Conservation (phyloP, 2,329 filamentous ascomycete genomes). For the Stromatinia cepivora region DNA sequence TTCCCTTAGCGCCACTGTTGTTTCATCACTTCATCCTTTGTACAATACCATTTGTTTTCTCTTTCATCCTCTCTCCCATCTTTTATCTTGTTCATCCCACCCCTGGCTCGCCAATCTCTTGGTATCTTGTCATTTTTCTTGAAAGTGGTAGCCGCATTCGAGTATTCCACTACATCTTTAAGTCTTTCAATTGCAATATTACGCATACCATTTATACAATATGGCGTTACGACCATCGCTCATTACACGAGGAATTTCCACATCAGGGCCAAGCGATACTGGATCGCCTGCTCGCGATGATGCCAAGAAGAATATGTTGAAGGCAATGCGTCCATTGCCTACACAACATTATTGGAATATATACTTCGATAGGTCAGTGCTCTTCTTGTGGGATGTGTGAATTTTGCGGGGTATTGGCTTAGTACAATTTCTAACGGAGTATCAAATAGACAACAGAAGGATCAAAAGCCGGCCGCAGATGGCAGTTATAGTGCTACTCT, state of each 20-base stretch:
- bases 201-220: constrained; percentile 23
- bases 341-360: constrained; percentile 81
- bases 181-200: neutral
- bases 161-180: neutral
- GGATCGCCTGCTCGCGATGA: constrained; percentile 73
- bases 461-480: constrained; percentile 40
- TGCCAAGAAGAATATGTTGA: constrained; percentile 80
- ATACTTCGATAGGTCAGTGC: constrained; percentile 60
- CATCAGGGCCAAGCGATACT: constrained; percentile 59
- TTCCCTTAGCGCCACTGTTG: constrained; percentile 16
- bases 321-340: constrained; percentile 69
- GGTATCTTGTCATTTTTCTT: neutral
- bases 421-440: neutral
- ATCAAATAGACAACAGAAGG: constrained; percentile 38
- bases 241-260: constrained; percentile 63
- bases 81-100: constrained; percentile 7
- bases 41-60: constrained; percentile 4
- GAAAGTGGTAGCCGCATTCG: constrained; percentile 6
- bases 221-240: constrained; percentile 60
- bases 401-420: constrained; percentile 5
- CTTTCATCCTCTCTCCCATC: constrained; percentile 9
- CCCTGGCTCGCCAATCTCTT: neutral
- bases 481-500: constrained; percentile 45
- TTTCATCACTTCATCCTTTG: constrained; percentile 17
- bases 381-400: neutral